A percentile compares a stretch with the other conserved stretches of the same genome.
These are phyloP conservation scores for Chloris gayana DNA, from an alignment of 176 grass and related monocot species.

Conservation along the genomic window DNA sequence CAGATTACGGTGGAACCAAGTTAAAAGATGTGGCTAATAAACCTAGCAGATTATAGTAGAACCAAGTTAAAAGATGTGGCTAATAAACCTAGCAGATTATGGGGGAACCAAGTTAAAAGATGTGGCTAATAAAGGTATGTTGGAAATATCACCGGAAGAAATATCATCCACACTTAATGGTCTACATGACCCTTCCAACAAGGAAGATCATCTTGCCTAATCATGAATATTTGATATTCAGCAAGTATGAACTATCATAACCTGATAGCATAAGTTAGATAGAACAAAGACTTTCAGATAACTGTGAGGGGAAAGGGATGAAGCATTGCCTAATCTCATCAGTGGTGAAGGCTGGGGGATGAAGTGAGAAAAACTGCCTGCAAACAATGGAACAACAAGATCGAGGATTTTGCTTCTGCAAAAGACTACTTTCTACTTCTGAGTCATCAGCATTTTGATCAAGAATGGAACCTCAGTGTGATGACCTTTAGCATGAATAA, in stretches of 20 bases:
- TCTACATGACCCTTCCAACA: neutral
- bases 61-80: too few relatives aligned
- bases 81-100: neutral
- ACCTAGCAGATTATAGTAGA: neutral
- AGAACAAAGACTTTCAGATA: slow-evolving; percentile 1
- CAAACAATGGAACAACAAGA: neutral
- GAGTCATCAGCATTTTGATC: neutral
- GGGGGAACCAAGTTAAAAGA: too few relatives aligned
- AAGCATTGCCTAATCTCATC: neutral
- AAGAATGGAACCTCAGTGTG: neutral
- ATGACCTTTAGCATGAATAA: neutral
- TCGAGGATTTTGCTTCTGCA: neutral
- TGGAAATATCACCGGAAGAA: neutral
- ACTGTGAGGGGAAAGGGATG: neutral
- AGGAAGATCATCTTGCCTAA: neutral
- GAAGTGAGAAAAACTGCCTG: neutral
- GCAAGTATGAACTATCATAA: neutral
- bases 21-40: neutral
- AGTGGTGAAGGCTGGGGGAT: neutral
- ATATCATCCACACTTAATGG: neutral
- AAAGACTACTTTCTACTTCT: neutral
- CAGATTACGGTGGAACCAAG: neutral
- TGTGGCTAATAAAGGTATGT: too few relatives aligned
- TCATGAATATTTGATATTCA: neutral
- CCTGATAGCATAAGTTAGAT: neutral